Evolutionary conservation across 208 protist genomes (phyloP).

Genomic region (Wallacemonas sp.): DNA sequence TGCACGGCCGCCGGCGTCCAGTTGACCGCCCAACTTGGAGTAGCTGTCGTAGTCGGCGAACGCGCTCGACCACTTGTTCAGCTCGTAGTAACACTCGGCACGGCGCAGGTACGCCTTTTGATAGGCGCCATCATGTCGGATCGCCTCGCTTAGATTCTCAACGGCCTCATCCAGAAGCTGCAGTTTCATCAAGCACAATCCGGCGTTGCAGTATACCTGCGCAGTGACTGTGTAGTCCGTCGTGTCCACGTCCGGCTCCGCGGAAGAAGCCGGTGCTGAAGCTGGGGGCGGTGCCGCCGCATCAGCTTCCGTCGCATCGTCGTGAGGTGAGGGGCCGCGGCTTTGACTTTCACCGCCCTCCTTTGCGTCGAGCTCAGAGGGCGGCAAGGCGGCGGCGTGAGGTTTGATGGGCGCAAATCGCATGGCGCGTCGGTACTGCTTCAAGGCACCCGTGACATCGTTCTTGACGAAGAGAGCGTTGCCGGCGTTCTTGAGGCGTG

Average conservation of each 20-base stretch:
- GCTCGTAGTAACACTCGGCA: conserved; percentile 87
- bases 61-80: conserved; percentile 84
- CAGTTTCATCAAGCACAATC: conserved; percentile 73
- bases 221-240: conserved; percentile 82
- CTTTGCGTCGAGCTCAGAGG: not conserved
- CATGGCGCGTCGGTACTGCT: conserved; percentile 65
- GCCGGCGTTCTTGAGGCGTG: conserved; percentile 62
- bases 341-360: conserved; percentile 5
- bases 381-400: not conserved
- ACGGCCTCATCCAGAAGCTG: conserved; percentile 75
- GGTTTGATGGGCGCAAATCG: conserved; percentile 64
- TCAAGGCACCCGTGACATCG: conserved; percentile 63
- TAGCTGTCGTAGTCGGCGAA: conserved; percentile 90
- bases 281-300: conserved; percentile 1
- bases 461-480: conserved; percentile 63
- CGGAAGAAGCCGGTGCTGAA: not conserved
- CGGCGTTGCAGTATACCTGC: conserved; percentile 87
- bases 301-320: not conserved
- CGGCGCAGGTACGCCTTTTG: conserved; percentile 85
- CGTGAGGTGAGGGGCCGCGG: no score
- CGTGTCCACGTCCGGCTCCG: conserved; percentile 24
- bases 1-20: conserved; percentile 38
- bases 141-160: conserved; percentile 73
- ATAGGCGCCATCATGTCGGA: conserved; percentile 82
- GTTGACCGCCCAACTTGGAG: conserved; percentile 63